Percentiles rank a stretch among this genome's conserved stretches.
Conservation (phyloP, 2,329 filamentous ascomycete species). For the Xylaria sp. region DNA sequence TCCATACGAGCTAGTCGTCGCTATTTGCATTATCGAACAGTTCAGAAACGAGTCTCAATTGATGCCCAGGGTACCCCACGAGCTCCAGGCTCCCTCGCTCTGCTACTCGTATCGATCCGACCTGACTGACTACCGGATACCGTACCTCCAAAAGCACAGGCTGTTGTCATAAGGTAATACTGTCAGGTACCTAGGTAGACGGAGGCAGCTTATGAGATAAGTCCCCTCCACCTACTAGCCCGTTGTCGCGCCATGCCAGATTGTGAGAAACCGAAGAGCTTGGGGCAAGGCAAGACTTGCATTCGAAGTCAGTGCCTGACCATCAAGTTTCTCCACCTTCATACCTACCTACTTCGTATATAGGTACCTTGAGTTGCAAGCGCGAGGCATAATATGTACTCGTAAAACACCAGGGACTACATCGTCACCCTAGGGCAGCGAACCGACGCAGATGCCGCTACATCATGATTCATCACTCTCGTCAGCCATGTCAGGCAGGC, state of each 20-base stretch:
- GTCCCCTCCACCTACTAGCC: background rate
- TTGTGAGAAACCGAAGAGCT: background rate
- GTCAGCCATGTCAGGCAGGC: too few species aligned
- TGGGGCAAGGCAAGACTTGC: background rate
- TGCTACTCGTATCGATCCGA: background rate
- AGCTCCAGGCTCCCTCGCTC: background rate
- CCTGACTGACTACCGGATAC: background rate
- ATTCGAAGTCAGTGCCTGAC: too few species aligned
- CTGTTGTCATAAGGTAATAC: background rate
- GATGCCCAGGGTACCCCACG: background rate
- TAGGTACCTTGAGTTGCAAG: background rate
- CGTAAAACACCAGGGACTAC: background rate
- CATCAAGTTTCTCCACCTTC: background rate
- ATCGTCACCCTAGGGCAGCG: background rate
- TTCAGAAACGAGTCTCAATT: background rate
- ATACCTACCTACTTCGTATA: background rate
- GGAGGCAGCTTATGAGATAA: background rate
- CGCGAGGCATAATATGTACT: background rate
- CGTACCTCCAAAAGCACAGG: background rate
- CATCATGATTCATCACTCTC: background rate
- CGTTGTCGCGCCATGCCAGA: background rate
- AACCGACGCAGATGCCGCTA: background rate
- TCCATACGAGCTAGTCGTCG: background rate
- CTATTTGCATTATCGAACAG: background rate
- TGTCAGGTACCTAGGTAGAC: background rate